phyloP scores from a whole-genome alignment of 163 green algal genomes.

The Chlamydomonas reinhardtii region DNA sequence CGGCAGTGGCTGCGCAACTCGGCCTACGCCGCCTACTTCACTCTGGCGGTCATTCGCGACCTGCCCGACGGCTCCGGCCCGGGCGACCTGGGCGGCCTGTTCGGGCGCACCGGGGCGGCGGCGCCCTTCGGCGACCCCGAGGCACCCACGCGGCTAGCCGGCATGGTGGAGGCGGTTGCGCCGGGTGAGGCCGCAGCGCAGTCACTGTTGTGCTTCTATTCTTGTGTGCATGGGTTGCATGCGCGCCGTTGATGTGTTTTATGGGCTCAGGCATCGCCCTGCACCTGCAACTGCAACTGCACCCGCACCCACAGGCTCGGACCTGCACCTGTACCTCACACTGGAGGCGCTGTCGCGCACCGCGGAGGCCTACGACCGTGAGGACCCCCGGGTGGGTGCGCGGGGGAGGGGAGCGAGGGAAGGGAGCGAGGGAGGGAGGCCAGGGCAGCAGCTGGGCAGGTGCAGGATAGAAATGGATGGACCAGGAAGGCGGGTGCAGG shows the following conservation, averaged over 20 bases:
- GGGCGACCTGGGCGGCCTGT: not conserved
- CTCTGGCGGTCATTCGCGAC: slow-evolving; percentile 25
- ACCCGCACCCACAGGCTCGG: slow-evolving; percentile 15
- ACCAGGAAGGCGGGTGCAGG: too few relatives aligned
- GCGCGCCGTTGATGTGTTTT: too few relatives aligned
- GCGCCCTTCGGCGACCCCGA: slow-evolving; percentile 26
- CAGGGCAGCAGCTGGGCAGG: too few relatives aligned
- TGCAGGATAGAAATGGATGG: too few relatives aligned
- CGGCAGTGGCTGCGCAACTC: slow-evolving; percentile 35
- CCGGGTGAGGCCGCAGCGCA: slow-evolving; percentile 22
- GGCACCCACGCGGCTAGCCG: slow-evolving; percentile 2
- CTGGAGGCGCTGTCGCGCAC: slow-evolving; percentile 39
- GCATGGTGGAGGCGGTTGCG: slow-evolving; percentile 23
- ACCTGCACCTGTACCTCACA: slow-evolving; percentile 47
- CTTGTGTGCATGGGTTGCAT: too few relatives aligned
- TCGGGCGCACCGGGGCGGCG: too few relatives aligned
- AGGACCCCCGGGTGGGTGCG: slow-evolving; percentile 27
- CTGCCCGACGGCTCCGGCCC: not conserved
- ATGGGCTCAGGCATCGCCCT: too few relatives aligned
- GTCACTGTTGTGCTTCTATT: too few relatives aligned
- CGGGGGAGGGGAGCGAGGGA: too few relatives aligned
- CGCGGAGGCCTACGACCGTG: slow-evolving; percentile 4
- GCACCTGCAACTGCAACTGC: not conserved
- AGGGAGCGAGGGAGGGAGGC: too few relatives aligned
- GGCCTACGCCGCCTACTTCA: slow-evolving; percentile 31